Percentiles rank a stretch among this genome's conserved stretches.
Evolutionary conservation across 2,329 filamentous ascomycete species (phyloP).

Genomic region (Verticillium albo-atrum): DNA sequence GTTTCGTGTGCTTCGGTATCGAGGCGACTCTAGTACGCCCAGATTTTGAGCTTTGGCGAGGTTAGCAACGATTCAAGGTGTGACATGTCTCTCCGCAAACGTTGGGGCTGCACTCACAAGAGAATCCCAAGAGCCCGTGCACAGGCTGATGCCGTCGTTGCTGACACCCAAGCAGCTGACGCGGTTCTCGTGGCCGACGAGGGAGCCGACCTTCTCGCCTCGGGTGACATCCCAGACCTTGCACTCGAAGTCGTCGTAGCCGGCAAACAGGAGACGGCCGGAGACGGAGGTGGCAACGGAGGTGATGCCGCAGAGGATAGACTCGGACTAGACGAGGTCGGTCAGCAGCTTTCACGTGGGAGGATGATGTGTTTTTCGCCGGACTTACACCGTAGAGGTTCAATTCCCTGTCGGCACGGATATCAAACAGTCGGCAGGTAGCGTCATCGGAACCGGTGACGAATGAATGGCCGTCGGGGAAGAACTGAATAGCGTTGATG

Average conservation of each 20-base stretch:
- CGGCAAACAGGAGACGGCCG: slow-evolving; percentile 88
- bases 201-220: slow-evolving; percentile 92
- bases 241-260: slow-evolving; percentile 99
- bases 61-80: slow-evolving; percentile 47
- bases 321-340: slow-evolving; percentile 66
- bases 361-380: background rate
- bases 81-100: background rate
- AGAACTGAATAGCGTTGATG: slow-evolving; percentile 99
- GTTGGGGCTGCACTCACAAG: slow-evolving; percentile 62
- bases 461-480: slow-evolving; percentile 97
- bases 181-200: slow-evolving; percentile 96
- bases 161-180: slow-evolving; percentile 98
- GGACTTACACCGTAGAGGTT: slow-evolving; percentile 63
- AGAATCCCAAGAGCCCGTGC: slow-evolving; percentile 99
- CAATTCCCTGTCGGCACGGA: slow-evolving; percentile 81
- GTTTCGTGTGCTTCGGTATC: slow-evolving; percentile 6
- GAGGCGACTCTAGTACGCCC: slow-evolving; percentile 61
- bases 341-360: slow-evolving; percentile 11
- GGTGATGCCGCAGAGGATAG: slow-evolving; percentile 95
- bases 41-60: slow-evolving; percentile 69
- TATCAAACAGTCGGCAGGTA: slow-evolving; percentile 95
- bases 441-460: slow-evolving; percentile 97
- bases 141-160: slow-evolving; percentile 98
- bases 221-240: slow-evolving; percentile 99
- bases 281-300: slow-evolving; percentile 98